These are phyloP conservation scores for Alternaria hordeiaustralica DNA, from an alignment of 2,329 filamentous ascomycete species.

Conservation along the genomic window DNA sequence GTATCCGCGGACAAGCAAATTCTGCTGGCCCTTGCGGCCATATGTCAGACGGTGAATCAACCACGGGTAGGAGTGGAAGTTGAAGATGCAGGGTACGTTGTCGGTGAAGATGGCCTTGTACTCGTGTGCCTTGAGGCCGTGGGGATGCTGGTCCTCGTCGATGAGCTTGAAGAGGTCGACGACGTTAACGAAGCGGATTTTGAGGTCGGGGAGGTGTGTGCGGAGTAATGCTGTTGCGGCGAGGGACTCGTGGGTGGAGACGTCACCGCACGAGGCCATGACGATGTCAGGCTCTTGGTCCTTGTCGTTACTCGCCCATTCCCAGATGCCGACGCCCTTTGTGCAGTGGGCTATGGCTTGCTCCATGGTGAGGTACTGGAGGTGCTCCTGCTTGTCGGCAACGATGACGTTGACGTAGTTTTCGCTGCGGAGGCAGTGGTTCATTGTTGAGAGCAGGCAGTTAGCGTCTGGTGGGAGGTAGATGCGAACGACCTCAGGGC, in stretches of 20 bases:
- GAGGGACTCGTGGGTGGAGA: conserved; percentile 75
- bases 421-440: conserved; percentile 74
- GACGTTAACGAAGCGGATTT: conserved; percentile 80
- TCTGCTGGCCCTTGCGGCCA: conserved; percentile 71
- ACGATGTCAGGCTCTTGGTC: conserved; percentile 74
- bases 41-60: conserved; percentile 79
- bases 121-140: conserved; percentile 66
- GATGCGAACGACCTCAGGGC: conserved; percentile 78
- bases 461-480: conserved; percentile 83
- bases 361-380: conserved; percentile 78
- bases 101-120: conserved; percentile 75
- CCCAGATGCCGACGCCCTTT: conserved; percentile 80
- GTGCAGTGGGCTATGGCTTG: conserved; percentile 76
- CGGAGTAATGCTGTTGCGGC: conserved; percentile 77
- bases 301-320: conserved; percentile 74
- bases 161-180: conserved; percentile 84
- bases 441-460: conserved; percentile 75
- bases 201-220: conserved; percentile 73
- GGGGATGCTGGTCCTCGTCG: conserved; percentile 71
- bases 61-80: conserved; percentile 86
- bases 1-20: conserved; percentile 79
- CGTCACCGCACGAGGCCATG: conserved; percentile 78
- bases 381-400: conserved; percentile 79
- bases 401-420: conserved; percentile 87
- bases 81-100: conserved; percentile 77